Percentiles rank a stretch among this genome's conserved stretches.
Conservation (phyloP, 2,329 filamentous ascomycete species). For the Aspergillus tanneri region DNA sequence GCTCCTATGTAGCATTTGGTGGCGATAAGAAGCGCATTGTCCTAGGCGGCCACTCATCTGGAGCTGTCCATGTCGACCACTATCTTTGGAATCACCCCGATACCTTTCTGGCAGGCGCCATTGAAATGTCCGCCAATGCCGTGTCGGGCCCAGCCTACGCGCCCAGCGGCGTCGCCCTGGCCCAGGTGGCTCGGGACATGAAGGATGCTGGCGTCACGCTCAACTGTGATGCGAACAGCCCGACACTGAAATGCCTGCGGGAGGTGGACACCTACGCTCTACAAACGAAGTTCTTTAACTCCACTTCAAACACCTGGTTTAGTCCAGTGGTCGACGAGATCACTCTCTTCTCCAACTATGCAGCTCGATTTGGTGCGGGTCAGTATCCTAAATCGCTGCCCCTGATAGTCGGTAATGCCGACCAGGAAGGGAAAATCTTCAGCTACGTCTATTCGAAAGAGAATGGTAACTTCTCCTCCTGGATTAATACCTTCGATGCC, state of each 20-base stretch:
- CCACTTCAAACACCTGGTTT: conserved; percentile 26
- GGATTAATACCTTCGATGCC: conserved; percentile 24
- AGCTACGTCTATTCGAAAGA: conserved; percentile 19
- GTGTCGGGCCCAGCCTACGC: conserved; percentile 21
- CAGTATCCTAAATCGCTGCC: conserved; percentile 20
- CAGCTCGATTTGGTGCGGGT: conserved; percentile 19
- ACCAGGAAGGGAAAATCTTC: conserved; percentile 23
- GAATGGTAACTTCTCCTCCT: conserved; percentile 21
- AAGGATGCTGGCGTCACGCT: conserved; percentile 17
- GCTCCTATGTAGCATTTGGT: conserved; percentile 17
- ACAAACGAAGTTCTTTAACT: conserved; percentile 24
- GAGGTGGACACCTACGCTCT: conserved; percentile 20
- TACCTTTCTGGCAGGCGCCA: conserved; percentile 23
- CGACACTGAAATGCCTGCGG: conserved; percentile 23
- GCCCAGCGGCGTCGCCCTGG: conserved; percentile 19
- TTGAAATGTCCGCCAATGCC: conserved; percentile 26
- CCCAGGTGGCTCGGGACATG: conserved; percentile 22
- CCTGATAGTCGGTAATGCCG: conserved; percentile 24
- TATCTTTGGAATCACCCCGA: conserved; percentile 26
- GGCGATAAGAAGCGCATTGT: conserved; percentile 24
- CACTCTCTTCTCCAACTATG: conserved; percentile 23
- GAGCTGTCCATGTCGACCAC: conserved; percentile 23
- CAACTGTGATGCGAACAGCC: conserved; percentile 16
- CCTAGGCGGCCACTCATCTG: conserved; percentile 24
- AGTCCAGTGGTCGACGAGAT: conserved; percentile 18